Percentiles rank a stretch among this genome's conserved stretches.
Conservation (phyloP, 495 filamentous ascomycete species). For the Penicillium fimorum region DNA sequence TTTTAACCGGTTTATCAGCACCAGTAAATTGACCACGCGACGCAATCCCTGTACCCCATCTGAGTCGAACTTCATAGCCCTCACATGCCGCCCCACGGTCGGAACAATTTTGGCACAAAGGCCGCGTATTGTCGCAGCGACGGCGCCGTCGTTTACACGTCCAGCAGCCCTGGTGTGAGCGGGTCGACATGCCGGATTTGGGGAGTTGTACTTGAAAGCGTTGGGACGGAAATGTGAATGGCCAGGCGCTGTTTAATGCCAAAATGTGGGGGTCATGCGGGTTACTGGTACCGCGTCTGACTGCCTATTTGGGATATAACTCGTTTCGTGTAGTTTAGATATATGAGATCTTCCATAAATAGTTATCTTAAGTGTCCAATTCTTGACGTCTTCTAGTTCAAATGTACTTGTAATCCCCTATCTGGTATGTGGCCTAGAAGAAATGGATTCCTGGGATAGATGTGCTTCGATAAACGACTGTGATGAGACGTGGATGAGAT, state of each 20-base stretch:
- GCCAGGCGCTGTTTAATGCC: not conserved
- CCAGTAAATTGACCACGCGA: slow-evolving; percentile 38
- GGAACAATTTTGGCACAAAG: slow-evolving; percentile 28
- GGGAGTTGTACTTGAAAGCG: not conserved
- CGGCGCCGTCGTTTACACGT: slow-evolving; percentile 39
- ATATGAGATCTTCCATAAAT: too few species aligned
- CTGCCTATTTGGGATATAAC: slow-evolving; percentile 12
- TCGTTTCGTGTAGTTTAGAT: too few species aligned
- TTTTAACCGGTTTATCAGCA: slow-evolving; percentile 32
- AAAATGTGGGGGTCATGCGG: slow-evolving; percentile 20
- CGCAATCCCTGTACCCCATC: slow-evolving; percentile 38
- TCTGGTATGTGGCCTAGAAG: too few species aligned
- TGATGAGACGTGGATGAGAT: too few species aligned
- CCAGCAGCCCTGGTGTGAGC: slow-evolving; percentile 38
- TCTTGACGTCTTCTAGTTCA: too few species aligned
- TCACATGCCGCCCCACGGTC: slow-evolving; percentile 32
- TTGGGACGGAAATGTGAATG: not conserved
- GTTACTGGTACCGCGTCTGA: slow-evolving; percentile 20
- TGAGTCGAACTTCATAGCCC: slow-evolving; percentile 38
- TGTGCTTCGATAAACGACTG: too few species aligned
- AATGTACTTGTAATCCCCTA: too few species aligned
- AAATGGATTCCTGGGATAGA: too few species aligned
- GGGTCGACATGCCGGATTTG: slow-evolving; percentile 37
- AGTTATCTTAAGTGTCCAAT: too few species aligned
- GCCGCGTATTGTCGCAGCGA: slow-evolving; percentile 32